These are phyloP conservation scores for Verticillium nonalfalfae DNA, from an alignment of 2,329 filamentous ascomycete species.

Conservation along the genomic window DNA sequence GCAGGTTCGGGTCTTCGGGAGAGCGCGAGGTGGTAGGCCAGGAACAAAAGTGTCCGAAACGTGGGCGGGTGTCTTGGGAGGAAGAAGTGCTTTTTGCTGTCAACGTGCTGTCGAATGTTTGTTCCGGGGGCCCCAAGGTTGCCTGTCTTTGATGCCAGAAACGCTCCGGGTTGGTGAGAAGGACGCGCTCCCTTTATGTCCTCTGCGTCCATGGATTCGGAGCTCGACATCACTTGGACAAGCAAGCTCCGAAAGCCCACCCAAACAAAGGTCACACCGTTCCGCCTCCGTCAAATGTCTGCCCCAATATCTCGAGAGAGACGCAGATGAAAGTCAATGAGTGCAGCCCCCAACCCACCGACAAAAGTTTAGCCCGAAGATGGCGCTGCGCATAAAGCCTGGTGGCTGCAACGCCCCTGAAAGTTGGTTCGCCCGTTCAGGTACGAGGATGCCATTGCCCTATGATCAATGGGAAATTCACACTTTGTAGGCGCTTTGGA, in stretches of 20 bases:
- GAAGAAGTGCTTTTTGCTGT: not conserved
- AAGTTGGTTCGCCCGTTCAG: not conserved
- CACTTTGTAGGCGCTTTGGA: not conserved
- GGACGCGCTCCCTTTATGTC: not conserved
- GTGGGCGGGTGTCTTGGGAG: not conserved
- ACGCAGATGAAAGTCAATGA: no score
- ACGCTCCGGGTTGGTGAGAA: not conserved
- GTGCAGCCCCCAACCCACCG: no score
- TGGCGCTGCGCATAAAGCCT: not conserved
- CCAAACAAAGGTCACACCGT: not conserved
- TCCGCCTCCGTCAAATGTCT: not conserved
- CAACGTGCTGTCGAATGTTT: not conserved
- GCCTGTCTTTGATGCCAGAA: not conserved
- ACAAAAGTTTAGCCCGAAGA: no score
- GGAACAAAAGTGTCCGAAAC: not conserved
- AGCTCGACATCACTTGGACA: not conserved
- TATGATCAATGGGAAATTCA: not conserved
- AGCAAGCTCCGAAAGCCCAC: not conserved
- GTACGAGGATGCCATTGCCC: not conserved
- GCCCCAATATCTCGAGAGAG: no score
- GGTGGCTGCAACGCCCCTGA: not conserved
- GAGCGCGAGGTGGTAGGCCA: not conserved
- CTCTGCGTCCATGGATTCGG: not conserved
- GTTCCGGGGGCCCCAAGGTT: not conserved
- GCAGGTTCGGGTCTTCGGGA: not conserved